Percentiles rank a stretch among this genome's conserved stretches.
phyloP scores from a whole-genome alignment of 768 basidiomycete genomes.

The Ephemerocybe angulata region DNA sequence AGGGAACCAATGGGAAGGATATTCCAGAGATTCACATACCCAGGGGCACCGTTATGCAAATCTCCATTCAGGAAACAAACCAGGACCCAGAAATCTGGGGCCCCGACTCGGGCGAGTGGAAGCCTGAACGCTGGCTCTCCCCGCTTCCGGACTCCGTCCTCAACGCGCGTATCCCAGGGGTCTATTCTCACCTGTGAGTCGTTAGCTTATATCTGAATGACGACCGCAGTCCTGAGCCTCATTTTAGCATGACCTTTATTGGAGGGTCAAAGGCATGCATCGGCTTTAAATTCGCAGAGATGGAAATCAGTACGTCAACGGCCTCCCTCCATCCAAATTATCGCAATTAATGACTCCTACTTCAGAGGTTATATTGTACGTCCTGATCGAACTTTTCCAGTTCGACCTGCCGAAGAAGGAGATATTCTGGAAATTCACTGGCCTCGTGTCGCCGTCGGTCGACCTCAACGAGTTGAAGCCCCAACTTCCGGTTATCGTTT shows the following conservation, averaged over 20 bases:
- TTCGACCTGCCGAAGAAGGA: slow-evolving; percentile 20
- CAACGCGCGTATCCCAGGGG: slow-evolving; percentile 15
- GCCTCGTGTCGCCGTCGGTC: not conserved
- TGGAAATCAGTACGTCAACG: slow-evolving; percentile 10
- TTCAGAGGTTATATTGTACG: slow-evolving; percentile 20
- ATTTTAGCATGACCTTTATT: slow-evolving; percentile 5
- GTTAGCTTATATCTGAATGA: not conserved
- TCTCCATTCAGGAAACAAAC: slow-evolving; percentile 36
- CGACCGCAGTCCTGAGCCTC: not conserved
- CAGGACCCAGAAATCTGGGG: slow-evolving; percentile 37
- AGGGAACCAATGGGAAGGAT: slow-evolving; percentile 30
- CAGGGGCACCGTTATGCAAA: slow-evolving; percentile 36
- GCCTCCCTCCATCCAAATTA: not conserved
- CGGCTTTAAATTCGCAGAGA: slow-evolving; percentile 11
- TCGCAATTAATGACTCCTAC: not conserved
- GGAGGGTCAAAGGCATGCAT: slow-evolving; percentile 2
- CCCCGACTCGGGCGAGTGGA: slow-evolving; percentile 37
- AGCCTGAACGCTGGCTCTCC: slow-evolving; percentile 40
- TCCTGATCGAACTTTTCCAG: slow-evolving; percentile 21
- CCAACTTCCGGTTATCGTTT: not conserved
- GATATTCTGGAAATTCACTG: slow-evolving; percentile 15
- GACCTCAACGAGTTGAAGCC: not conserved
- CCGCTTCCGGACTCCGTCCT: slow-evolving; percentile 29
- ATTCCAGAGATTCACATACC: slow-evolving; percentile 37
- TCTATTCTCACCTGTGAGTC: slow-evolving; percentile 17